Base-by-base conservation (phyloP, 495 filamentous ascomycete species). In the Apodospora peruviana region DNA sequence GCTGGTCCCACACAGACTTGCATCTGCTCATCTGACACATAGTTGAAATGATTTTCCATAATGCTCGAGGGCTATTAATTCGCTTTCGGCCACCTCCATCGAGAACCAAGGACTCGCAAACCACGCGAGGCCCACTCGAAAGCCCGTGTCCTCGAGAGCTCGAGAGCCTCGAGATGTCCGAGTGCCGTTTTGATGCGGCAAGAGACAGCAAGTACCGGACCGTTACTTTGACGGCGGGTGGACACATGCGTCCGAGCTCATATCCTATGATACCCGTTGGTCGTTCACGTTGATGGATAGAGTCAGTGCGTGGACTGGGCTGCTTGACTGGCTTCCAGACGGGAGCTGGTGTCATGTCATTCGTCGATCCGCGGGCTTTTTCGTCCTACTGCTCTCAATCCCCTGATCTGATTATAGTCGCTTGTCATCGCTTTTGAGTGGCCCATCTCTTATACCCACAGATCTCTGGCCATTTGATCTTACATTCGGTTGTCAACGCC, bases 171-270 rank as follows among this genome's bases (percentile, higher is more conserved):
- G 21, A 25, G 17, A 20, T 29, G 2, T 51, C 51, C n/a, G 17
- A 14, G 27, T 46, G 42, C 43, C 43, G 36, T 25, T 27, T 39
- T 35, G 27, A 51, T 43, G 40, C 48, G 45, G 44, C 51, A 48
- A 35, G 37, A 19, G 16, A 36, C 48, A 43, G 11, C 48, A 51
- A 53, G 47, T 52, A 53, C 54, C 54, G 58, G 50, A 57, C 45
- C 43, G 49, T 47, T 42, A 21, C 51, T 49, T 42, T 38, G 40
- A n/a, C n/a, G n/a, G n/a, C n/a, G n/a, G n/a, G n/a, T n/a, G n/a
- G n/a, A n/a, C n/a, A n/a, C n/a, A n/a, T n/a, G n/a, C n/a, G n/a
- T n/a, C n/a, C n/a, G n/a, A n/a, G n/a, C n/a, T 22, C 39, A 18
- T 41, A 5, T 40, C 10, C 12, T 18, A 40, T 14, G 37, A 8